Evolutionary conservation across 1,284 basidiomycete species (phyloP), one percentile per base, ranked within the genome.

Genomic region (Ceratobasidium sp.): DNA sequence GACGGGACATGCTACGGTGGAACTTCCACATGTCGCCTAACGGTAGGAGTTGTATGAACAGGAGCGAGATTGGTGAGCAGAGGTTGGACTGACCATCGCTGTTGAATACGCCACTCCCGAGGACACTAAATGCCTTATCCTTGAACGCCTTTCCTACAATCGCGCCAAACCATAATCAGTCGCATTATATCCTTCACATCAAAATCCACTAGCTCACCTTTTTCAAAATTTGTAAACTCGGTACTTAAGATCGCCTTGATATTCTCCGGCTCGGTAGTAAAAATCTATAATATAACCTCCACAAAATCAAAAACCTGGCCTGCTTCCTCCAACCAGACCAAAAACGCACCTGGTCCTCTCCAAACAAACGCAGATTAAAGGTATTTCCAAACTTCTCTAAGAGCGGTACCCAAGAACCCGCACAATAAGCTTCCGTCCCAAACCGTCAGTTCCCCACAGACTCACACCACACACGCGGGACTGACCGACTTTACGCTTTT

Each of bases 21-120:
- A 64, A 81, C 79, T 82, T 83, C 82, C 82, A 83, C 59, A 81
- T 74, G 2, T 82, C 81, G 24, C 79, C 81, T 80, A 36, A 14
- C 33, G 56, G 5, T 0, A 33, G 14, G 31, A 36, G 27, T n/a
- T n/a, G n/a, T 64, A 47, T 41, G 36, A 41, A 11, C 11, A 41
- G 6, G 36, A 3, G 27, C 17, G 41, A 29, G 15, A 3, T n/a
- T 33, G 31, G 4, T 14, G 5, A 14, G 27, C n/a, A 41, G 57
- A 15, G 2, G 11, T n/a, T 19, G 31, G 9, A 60, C 15, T 2
- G 36, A 60, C 76, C 76, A 57, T 77, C 76, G n/a, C 74, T 73
- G 41, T 78, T 78, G 74, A 78, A 78, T 19, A 78, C 50, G 14
- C 77, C 77, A 15, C 27, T 59, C 14, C 77, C 77, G 31, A 75